Percentiles rank a stretch among this genome's conserved stretches.
Conservation (phyloP, 148 eudicot genomes). For the Rhododendron griersonianum region DNA sequence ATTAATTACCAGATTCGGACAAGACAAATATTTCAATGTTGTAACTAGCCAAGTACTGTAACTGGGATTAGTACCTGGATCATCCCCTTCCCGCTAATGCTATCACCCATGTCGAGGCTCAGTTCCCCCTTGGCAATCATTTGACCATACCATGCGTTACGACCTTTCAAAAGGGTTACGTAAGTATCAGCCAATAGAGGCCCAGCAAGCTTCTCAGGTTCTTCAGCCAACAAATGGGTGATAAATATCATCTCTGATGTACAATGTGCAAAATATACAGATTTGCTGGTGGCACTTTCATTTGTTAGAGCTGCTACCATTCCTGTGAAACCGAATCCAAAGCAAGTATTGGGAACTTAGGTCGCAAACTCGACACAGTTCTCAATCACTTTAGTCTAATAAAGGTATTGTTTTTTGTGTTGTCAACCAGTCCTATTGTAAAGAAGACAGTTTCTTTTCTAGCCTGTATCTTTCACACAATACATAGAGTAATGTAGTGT, state of each 20-base stretch:
- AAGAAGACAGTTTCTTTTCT: background rate
- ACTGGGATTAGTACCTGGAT: conserved; percentile 56
- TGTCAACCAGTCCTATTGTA: background rate
- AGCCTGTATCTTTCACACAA: background rate
- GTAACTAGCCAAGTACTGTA: background rate
- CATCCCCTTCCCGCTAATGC: conserved; percentile 94
- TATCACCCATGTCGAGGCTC: conserved; percentile 92
- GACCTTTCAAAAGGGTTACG: conserved; percentile 86
- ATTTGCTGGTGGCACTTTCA: conserved; percentile 95
- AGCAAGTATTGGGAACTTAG: background rate
- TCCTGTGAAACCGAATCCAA: conserved; percentile 38
- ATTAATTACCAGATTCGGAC: background rate
- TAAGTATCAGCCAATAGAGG: conserved; percentile 93
- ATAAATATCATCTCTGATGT: conserved; percentile 98
- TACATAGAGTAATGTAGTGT: background rate
- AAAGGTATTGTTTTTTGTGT: background rate
- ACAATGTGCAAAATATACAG: conserved; percentile 96
- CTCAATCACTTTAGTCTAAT: background rate
- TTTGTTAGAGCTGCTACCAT: conserved; percentile 96
- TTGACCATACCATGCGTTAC: conserved; percentile 98
- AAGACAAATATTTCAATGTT: background rate
- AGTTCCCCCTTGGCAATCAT: conserved; percentile 94
- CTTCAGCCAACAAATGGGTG: conserved; percentile 86
- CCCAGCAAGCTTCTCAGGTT: conserved; percentile 97
- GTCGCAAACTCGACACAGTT: background rate